Evolutionary conservation across 2,329 filamentous ascomycete species (phyloP), one percentile per base, ranked within the genome.

Genomic region (Calonectria hongkongensis): DNA sequence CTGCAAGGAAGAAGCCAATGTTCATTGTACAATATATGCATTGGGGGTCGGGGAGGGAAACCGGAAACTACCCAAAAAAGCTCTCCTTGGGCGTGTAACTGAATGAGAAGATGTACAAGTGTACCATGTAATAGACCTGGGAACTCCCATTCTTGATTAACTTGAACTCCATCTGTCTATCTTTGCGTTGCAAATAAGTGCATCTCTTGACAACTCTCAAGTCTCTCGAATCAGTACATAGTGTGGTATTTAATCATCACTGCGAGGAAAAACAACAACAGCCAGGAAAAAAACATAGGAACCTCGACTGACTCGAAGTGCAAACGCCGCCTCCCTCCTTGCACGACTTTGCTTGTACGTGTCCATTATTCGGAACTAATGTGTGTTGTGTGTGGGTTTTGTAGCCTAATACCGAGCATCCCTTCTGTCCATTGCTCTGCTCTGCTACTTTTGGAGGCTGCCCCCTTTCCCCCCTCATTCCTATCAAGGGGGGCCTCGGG

Each of bases 21-120:
- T 68, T 54, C 56, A 66, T 68, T 78, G 76, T 78, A 78, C 71
- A 74, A 74, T 77, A 71, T 64, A 72, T 60, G 64, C 70, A 74
- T 65, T 30, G 27, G 47, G 43, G 1, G 63, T 28, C 36, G 60
- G 64, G 63, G 36, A 45, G 60, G 64, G 60, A 33, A 60, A 62
- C 41, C 25, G 45, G 28, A 60, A 47, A 62, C 39, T 62, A 68
- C 36, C 39, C 30, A 43, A 48, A 66, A 60, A 45, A 45, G 48
- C 51, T 60, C 50, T 51, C 68, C 41, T 71, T 68, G 66, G 60
- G 72, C 65, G 68, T 60, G 50, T 28, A 68, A 27, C 62, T 62
- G 45, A 60, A 68, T 48, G 47, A 54, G 41, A 48, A 50, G 54
- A 68, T 51, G 21, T 71, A 71, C 54, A 62, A 54, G 33, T 64